Base-by-base conservation (phyloP, 2,329 filamentous ascomycete genomes). In the Epichloe sibirici region DNA sequence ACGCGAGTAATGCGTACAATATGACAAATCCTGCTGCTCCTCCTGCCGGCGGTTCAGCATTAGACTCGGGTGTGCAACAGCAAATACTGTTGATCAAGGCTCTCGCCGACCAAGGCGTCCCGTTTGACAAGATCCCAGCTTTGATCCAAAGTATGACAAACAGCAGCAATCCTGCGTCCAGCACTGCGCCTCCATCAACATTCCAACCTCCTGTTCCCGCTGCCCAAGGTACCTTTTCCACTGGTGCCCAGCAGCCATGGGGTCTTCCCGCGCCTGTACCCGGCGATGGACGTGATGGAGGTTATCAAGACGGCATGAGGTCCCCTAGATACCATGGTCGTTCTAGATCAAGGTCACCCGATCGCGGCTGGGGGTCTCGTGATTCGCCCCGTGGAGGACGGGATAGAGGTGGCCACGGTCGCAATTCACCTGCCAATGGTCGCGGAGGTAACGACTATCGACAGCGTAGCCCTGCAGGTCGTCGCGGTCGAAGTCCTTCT, bases 341-440 rank as follows among this genome's bases (percentile, higher is more conserved):
- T 53, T 89, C 86, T 55, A 81, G 90, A 50, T 91, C 87, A 35
- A 82, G 87, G 40, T 95, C 90, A 58, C 88, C 90, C 49, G 83
- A 84, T 53, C 85, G 82, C 63, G 81, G 81, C 59, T 87, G 86
- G 75, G 83, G 82, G 60, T 75, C 78, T 56, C 81, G 81, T 55
- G 77, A 75, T 55, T 83, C 83, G 52, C 83, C 84, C 59, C 80
- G 81, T 58, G 75, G 75, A 59, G 76, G 78, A 61, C 71, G 73
- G 65, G 74, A 79, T 62, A 88, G 87, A 60, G 86, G 84, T 68
- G 84, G 85, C 51, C 91, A 88, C 69, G 83, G 86, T 55, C 83
- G 79, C 55, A 81, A 84, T 63, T 84, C 82, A 17, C 80, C 82
- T 49, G 39, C 31, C 5, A 48, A 48, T 34, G 51, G 53, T 37